phyloP scores from a whole-genome alignment of 306 rosid species.

The Gillenia trifoliata region DNA sequence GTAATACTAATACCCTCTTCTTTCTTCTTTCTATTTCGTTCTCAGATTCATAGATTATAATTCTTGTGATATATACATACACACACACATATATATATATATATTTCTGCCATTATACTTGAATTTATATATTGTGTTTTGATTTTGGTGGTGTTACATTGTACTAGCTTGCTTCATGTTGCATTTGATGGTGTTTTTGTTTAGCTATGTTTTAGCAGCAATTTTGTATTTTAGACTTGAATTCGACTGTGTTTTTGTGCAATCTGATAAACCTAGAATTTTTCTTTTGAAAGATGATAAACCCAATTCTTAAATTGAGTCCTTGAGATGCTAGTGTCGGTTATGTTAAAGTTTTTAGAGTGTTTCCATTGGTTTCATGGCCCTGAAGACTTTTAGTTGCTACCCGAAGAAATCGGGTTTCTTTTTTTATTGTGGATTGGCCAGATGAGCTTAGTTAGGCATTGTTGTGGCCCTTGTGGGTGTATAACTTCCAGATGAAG shows the following conservation, averaged over 20 bases:
- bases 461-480: background rate
- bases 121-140: background rate
- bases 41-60: background rate
- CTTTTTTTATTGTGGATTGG: background rate
- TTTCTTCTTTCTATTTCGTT: background rate
- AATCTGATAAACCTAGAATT: background rate
- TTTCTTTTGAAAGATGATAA: background rate
- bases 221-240: background rate
- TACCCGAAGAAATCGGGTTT: background rate
- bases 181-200: background rate
- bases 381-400: background rate
- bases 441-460: background rate
- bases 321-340: background rate
- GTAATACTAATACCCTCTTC: slow-evolving; percentile 38
- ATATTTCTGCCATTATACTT: background rate
- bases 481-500: background rate
- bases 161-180: background rate
- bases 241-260: background rate
- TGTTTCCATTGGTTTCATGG: background rate
- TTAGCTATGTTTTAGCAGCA: background rate
- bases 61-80: background rate
- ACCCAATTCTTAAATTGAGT: background rate
- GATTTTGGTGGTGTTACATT: background rate
- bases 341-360: background rate
- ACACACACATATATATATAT: background rate